phyloP scores from a whole-genome alignment of 2,329 filamentous ascomycete genomes.

The Colletotrichum viniferum region DNA sequence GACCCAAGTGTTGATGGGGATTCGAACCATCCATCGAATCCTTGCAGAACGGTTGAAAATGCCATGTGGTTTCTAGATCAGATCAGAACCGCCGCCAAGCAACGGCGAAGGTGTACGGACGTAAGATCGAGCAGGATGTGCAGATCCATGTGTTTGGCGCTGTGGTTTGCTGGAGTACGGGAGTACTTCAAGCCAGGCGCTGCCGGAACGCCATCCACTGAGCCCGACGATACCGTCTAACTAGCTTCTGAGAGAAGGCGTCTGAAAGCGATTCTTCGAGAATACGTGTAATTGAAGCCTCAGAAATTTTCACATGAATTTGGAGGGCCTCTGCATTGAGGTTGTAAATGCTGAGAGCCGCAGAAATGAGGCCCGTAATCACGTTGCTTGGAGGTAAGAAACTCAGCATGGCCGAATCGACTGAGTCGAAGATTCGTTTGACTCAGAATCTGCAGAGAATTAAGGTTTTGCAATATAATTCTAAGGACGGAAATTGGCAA shows the following conservation, averaged over 20 bases:
- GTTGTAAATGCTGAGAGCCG: neutral
- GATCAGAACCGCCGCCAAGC: neutral
- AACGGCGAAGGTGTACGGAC: conserved; percentile 15
- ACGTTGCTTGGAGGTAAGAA: neutral
- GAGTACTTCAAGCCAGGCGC: neutral
- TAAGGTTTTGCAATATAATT: rapidly evolving
- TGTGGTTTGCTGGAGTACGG: neutral
- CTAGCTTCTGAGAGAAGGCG: neutral
- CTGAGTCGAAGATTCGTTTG: neutral
- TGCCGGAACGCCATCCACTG: neutral
- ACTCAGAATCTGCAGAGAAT: neutral
- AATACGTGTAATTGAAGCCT: neutral
- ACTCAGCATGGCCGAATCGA: neutral
- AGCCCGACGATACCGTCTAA: neutral
- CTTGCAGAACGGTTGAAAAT: conserved; percentile 3
- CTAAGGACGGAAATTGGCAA: neutral
- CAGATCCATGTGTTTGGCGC: neutral
- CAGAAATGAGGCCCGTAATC: neutral
- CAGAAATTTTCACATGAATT: neutral
- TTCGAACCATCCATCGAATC: neutral
- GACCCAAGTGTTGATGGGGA: neutral
- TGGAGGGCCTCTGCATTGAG: neutral
- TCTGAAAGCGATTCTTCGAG: neutral
- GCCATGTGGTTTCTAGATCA: conserved; percentile 6
- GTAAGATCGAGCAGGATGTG: neutral